Evolutionary conservation across 805 yeast species (phyloP).

Genomic region (Wickerhamiella sergipiensis): DNA sequence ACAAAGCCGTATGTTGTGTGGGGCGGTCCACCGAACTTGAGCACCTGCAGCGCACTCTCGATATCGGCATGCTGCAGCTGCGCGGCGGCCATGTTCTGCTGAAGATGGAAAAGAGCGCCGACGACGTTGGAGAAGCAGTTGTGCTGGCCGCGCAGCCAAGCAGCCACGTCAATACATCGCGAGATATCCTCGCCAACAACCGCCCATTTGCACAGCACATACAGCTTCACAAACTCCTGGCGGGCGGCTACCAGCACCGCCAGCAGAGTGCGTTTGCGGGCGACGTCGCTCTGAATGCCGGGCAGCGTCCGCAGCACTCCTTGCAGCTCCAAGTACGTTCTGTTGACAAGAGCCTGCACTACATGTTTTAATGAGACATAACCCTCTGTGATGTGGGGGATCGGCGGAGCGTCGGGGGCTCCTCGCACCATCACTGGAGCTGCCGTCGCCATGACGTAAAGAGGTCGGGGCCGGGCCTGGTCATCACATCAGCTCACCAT

Average conservation of each 20-base stretch:
- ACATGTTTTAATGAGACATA: slow-evolving; percentile 51
- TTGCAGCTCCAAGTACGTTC: slow-evolving; percentile 49
- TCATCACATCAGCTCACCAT: background rate
- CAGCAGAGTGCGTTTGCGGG: slow-evolving; percentile 55
- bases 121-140: slow-evolving; percentile 49
- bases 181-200: slow-evolving; percentile 57
- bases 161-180: slow-evolving; percentile 67
- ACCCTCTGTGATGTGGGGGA: slow-evolving; percentile 65
- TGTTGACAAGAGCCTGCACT: slow-evolving; percentile 43
- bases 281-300: slow-evolving; percentile 39
- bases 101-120: slow-evolving; percentile 53
- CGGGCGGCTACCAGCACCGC: slow-evolving; percentile 57
- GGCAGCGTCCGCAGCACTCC: slow-evolving; percentile 49
- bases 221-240: slow-evolving; percentile 71
- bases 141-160: slow-evolving; percentile 76
- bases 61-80: slow-evolving; percentile 87
- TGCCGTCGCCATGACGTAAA: background rate
- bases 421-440: background rate
- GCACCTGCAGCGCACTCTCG: slow-evolving; percentile 73
- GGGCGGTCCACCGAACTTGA: slow-evolving; percentile 63
- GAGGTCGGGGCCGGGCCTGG: background rate
- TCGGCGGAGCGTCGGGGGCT: slow-evolving; percentile 23
- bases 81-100: slow-evolving; percentile 67
- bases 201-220: slow-evolving; percentile 85
- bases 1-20: slow-evolving; percentile 51